A percentile compares a stretch with the other conserved stretches of the same genome.
Evolutionary conservation across 202 grass and related monocot genomes (phyloP).

Genomic region (Hordeum pubiflorum): DNA sequence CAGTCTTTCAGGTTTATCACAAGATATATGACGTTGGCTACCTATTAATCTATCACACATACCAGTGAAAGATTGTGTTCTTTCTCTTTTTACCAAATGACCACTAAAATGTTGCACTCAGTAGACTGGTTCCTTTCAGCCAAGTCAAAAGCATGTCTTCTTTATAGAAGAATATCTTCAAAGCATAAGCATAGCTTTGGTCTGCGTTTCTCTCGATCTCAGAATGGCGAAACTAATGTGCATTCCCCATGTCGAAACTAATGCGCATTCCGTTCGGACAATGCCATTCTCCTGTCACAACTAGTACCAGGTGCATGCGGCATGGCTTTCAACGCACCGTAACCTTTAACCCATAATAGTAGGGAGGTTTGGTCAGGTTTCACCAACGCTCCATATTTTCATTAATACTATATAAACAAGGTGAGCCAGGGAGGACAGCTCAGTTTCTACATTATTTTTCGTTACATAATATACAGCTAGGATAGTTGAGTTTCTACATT

Average conservation of each 20-base stretch:
- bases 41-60: background rate
- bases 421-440: background rate
- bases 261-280: background rate
- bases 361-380: background rate
- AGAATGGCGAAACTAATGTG: background rate
- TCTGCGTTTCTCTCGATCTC: background rate
- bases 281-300: background rate
- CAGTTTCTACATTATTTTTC: slow-evolving; percentile 10
- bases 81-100: background rate
- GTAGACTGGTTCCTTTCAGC: background rate
- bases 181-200: background rate
- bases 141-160: background rate
- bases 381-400: background rate
- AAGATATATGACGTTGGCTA: background rate
- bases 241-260: too few relatives aligned
- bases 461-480: slow-evolving; percentile 45
- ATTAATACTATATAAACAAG: background rate
- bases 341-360: background rate
- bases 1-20: background rate
- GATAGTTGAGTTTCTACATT: background rate
- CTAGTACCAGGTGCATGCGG: background rate
- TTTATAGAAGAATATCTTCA: background rate
- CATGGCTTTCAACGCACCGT: too few relatives aligned
- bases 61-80: background rate
- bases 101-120: slow-evolving; percentile 14